Percentiles rank a stretch among this genome's conserved stretches.
Evolutionary conservation across 2,329 filamentous ascomycete genomes (phyloP).

Genomic region (Botrytis aclada): DNA sequence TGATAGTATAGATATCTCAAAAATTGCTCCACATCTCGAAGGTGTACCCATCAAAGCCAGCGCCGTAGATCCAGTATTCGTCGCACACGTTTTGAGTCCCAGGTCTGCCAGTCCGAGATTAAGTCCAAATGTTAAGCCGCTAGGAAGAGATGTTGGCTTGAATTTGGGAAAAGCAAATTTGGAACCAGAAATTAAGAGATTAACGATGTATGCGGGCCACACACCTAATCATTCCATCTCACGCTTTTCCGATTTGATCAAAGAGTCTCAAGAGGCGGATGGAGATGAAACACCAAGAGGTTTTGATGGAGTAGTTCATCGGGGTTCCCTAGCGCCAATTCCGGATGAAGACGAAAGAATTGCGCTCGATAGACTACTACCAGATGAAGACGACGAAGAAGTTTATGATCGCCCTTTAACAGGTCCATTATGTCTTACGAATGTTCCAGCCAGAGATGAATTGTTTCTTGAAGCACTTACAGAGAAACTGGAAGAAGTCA

Average conservation of each 20-base stretch:
- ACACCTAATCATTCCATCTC: constrained; percentile 57
- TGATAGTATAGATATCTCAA: constrained; percentile 53
- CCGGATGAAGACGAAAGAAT: constrained; percentile 3
- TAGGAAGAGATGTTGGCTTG: constrained; percentile 20
- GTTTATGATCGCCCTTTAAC: constrained; percentile 29
- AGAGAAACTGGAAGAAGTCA: constrained; percentile 31
- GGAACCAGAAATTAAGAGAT: constrained; percentile 45
- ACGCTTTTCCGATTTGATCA: constrained; percentile 45
- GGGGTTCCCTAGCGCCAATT: not conserved
- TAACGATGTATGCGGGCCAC: constrained; percentile 62
- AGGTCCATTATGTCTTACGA: constrained; percentile 32
- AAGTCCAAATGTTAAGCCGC: constrained; percentile 28
- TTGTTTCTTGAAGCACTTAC: constrained; percentile 30
- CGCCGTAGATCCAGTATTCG: constrained; percentile 44
- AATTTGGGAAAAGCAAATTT: constrained; percentile 24
- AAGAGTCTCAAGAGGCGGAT: constrained; percentile 32
- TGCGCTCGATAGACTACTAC: not conserved
- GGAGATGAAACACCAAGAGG: constrained; percentile 34
- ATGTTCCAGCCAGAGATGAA: constrained; percentile 26
- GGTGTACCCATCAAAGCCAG: constrained; percentile 55
- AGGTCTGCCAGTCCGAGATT: constrained; percentile 30
- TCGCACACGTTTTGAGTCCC: constrained; percentile 34
- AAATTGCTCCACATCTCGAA: constrained; percentile 58
- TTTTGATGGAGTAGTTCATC: not conserved
- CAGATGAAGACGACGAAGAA: constrained; percentile 17